Conservation (phyloP, 306 rosid genomes). For the Parietaria judaica region DNA sequence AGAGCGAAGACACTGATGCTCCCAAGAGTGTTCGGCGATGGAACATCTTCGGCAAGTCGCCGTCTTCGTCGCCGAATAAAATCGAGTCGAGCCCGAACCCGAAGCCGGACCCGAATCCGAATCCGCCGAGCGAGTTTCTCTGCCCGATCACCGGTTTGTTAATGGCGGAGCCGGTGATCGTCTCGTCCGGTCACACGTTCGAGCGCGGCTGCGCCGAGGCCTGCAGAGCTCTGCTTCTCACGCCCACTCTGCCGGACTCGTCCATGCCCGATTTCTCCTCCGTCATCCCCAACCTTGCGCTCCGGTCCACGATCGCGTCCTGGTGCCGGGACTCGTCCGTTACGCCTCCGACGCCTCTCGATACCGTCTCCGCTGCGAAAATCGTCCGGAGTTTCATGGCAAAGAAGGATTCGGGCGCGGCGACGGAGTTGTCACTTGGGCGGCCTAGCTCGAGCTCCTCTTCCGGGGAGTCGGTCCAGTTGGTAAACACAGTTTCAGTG, state of each 20-base stretch:
- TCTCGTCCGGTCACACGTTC: constrained; percentile 86
- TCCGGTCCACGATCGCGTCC: constrained; percentile 60
- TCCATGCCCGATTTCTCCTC: constrained; percentile 67
- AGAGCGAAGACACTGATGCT: constrained; percentile 7
- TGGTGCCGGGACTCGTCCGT: constrained; percentile 46
- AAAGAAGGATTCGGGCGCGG: background rate
- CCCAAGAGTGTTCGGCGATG: constrained; percentile 40
- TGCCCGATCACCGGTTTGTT: constrained; percentile 66
- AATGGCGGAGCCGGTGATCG: constrained; percentile 87
- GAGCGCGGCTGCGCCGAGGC: constrained; percentile 51
- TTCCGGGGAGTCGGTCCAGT: constrained; percentile 37
- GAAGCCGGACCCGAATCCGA: constrained; percentile 19
- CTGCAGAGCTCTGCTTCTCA: constrained; percentile 44
- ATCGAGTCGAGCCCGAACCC: constrained; percentile 10
- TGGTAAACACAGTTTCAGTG: constrained; percentile 17
- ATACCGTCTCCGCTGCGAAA: constrained; percentile 27
- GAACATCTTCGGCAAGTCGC: constrained; percentile 44
- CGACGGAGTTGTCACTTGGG: constrained; percentile 28
- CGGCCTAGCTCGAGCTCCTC: constrained; percentile 30
- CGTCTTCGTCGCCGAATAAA: constrained; percentile 25
- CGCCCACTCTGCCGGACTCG: constrained; percentile 44
- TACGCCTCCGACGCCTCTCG: constrained; percentile 31
- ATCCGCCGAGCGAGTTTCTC: constrained; percentile 61
- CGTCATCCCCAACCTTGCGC: constrained; percentile 70
- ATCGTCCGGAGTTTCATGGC: constrained; percentile 32